Evolutionary conservation across 805 yeast genomes (phyloP), one percentile per base, ranked within the genome.

Genomic region (Metahyphopichia silvanorum): DNA sequence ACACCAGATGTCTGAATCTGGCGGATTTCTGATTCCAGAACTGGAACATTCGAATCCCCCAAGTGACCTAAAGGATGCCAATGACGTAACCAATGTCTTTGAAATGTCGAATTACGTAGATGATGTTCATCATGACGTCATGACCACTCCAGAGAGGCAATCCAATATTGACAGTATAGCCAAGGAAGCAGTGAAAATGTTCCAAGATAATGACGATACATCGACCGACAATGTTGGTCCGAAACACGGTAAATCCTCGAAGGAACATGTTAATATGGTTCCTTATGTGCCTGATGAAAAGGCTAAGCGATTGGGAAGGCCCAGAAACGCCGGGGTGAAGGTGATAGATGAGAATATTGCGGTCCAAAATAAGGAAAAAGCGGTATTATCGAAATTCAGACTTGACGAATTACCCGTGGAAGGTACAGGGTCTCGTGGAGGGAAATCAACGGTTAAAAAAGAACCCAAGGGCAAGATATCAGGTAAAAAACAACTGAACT

Each of bases 391-490:
- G 25, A 54, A 52, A 39, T 63, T 62, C 32, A 38, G 68, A 19
- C 46, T 63, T n/a, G 66, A 62, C 42, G 38, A 46, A 12, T 40
- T 43, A 15, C 68, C 68, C 1, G 37, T 64, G 1, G 60, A 52
- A 30, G 69, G 69, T 0, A 67, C 67, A 1, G 69, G 68, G 4
- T 60, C 67, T 8, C 48, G 69, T 14, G 69, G 70, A 4, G 69
- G 69, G 2, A 53, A 45, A 28, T 27, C 34, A 8, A 43, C 42
- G 4, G 34, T 46, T 4, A 34, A 48, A 21, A 33, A 28, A 31
- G 31, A 35, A 32, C 16, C 57, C 53, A 21, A 40, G 48, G 66
- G 62, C 4, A 47, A 48, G 34, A 39, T 60, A 7, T 10, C 25
- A 5, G 25, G 25, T 11, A 51, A 50, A 23, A 33, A 36, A 16